Conservation (phyloP, 1,139 yeast species). For the Keqinozyma sinolaborantium region DNA sequence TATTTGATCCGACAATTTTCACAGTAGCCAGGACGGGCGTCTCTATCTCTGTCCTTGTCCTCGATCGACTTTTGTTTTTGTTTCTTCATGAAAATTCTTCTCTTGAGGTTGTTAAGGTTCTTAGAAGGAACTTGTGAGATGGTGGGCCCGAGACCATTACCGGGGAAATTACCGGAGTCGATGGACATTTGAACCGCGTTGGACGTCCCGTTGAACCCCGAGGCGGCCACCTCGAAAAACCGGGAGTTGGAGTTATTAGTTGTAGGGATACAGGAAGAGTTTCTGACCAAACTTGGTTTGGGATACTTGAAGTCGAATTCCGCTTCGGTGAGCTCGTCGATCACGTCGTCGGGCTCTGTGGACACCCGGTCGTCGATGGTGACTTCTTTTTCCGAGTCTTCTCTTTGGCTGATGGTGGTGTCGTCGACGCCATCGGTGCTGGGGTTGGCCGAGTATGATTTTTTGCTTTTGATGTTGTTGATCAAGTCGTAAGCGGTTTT, state of each 20-base stretch:
- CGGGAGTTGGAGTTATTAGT: constrained; percentile 34
- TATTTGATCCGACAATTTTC: constrained; percentile 91
- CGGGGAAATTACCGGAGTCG: constrained; percentile 41
- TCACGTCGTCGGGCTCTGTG: constrained; percentile 1
- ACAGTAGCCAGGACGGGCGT: constrained; percentile 68
- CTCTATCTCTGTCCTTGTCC: constrained; percentile 54
- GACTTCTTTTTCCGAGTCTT: not conserved
- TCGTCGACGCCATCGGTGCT: constrained; percentile 6
- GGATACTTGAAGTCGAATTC: constrained; percentile 21
- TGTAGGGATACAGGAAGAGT: constrained; percentile 29
- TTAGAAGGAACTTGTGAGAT: constrained; percentile 67
- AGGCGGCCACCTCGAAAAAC: constrained; percentile 69
- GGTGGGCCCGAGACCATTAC: constrained; percentile 70
- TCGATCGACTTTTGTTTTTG: constrained; percentile 21
- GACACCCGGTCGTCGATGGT: not conserved
- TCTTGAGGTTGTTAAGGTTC: constrained; percentile 57
- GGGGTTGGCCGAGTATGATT: constrained; percentile 3
- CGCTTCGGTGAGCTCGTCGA: constrained; percentile 5
- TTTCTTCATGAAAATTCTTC: constrained; percentile 44
- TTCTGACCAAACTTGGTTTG: constrained; percentile 20
- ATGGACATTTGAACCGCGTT: constrained; percentile 37
- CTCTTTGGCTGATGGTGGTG: constrained; percentile 13
- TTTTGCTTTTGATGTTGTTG: constrained; percentile 21
- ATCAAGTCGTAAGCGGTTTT: constrained; percentile 34
- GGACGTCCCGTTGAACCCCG: constrained; percentile 72